Conservation (phyloP, 108 stramenopile genomes). For the Pseudonitzschia delicatissima region DNA sequence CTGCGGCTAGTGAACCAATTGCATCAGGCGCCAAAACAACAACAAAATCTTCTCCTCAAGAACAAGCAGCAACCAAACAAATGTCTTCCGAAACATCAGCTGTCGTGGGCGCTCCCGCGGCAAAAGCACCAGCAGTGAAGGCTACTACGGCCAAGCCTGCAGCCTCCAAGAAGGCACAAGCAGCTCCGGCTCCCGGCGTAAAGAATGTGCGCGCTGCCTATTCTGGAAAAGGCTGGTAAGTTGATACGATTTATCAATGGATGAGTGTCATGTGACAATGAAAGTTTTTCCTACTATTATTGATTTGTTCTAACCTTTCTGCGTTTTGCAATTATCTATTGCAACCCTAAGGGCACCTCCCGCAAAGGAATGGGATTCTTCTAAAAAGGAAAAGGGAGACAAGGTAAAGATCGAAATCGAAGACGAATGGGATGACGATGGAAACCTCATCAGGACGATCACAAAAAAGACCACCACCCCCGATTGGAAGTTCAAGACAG, state of each 20-base stretch:
- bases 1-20: background rate
- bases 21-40: background rate
- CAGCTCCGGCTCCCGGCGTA: slow-evolving; percentile 13
- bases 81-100: background rate
- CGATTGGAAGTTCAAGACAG: slow-evolving; percentile 31
- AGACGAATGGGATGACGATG: slow-evolving; percentile 42
- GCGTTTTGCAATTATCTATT: too few relatives aligned
- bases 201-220: slow-evolving; percentile 16
- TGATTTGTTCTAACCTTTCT: too few relatives aligned
- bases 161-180: background rate
- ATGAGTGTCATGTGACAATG: too few relatives aligned
- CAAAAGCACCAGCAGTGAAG: background rate
- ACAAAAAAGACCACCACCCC: slow-evolving; percentile 31
- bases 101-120: background rate
- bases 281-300: too few relatives aligned
- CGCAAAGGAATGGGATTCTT: slow-evolving; percentile 29
- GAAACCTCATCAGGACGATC: slow-evolving; percentile 32
- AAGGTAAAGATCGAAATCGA: slow-evolving; percentile 30
- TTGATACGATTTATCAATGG: too few relatives aligned
- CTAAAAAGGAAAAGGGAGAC: slow-evolving; percentile 13
- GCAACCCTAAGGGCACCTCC: too few relatives aligned
- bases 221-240: slow-evolving; percentile 13
- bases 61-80: background rate
- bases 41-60: background rate
- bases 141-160: background rate